Evolutionary conservation across 768 basidiomycete species (phyloP).

Genomic region (Leccinum subgranulosum): DNA sequence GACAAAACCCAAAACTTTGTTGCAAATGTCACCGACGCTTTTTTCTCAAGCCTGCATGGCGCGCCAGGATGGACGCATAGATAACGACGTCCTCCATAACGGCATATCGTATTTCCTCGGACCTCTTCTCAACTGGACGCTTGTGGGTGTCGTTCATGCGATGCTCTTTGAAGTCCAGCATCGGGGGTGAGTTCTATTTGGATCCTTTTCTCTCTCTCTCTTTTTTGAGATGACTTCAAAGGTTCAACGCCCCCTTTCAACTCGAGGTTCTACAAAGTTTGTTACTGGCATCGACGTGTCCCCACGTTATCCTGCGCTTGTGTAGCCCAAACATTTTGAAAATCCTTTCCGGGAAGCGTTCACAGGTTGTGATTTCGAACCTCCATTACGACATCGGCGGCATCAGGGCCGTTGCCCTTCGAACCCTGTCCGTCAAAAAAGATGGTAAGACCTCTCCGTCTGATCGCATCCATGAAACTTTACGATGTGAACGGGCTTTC

Average conservation of each 20-base stretch:
- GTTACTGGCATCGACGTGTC: constrained; percentile 61
- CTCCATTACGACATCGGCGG: constrained; percentile 37
- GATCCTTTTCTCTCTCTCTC: not conserved
- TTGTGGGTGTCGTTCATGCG: constrained; percentile 67
- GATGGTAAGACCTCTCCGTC: constrained; percentile 32
- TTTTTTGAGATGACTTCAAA: constrained; percentile 20
- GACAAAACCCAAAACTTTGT: constrained; percentile 64
- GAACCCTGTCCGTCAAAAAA: constrained; percentile 36
- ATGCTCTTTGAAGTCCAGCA: constrained; percentile 60
- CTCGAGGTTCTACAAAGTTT: constrained; percentile 66
- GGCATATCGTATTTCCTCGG: constrained; percentile 77
- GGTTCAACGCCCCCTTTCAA: constrained; percentile 47
- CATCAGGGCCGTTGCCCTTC: constrained; percentile 37
- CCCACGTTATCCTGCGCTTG: constrained; percentile 60
- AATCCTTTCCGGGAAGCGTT: constrained; percentile 39
- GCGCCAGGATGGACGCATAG: constrained; percentile 51
- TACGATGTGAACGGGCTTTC: not conserved
- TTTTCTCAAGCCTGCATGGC: constrained; percentile 60
- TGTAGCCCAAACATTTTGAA: constrained; percentile 57
- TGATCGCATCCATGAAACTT: not conserved
- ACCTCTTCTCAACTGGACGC: constrained; percentile 74
- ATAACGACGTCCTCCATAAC: constrained; percentile 64
- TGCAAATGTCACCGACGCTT: constrained; percentile 65
- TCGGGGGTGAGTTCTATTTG: constrained; percentile 41
- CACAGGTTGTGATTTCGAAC: constrained; percentile 28